Base-by-base conservation (phyloP, 257 asterid genomes). In the Misopates orontium region DNA sequence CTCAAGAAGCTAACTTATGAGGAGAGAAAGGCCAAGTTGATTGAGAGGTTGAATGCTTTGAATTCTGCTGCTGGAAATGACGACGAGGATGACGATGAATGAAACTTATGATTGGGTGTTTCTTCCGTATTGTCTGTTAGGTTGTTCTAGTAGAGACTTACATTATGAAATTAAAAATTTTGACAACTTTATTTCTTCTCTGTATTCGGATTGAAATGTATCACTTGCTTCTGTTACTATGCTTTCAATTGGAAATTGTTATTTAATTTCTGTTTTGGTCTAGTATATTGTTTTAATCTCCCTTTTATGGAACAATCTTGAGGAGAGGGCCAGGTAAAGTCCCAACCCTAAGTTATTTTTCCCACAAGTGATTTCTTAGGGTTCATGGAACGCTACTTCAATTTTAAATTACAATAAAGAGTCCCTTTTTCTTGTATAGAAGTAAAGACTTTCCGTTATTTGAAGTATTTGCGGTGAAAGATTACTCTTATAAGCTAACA, bases 1-100 rank as follows among this genome's bases (percentile, higher is more conserved):
- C 80, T 82, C 8, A 82, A 82, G 81, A 82, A 76, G 79, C 66
- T 79, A 11, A 82, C 87, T 10, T 82, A 82, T 11, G 87, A 82
- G 64, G 81, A 82, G 67, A 76, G 87, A 81, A 82, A 79, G 79
- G 57, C 66, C 17, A 82, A 74, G 59, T 68, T 82, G 67, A 79
- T 82, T 0, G 80, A 82, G 77, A 74, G 87, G 69, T 68, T 82
- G 40, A 82, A 82, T 66, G 84, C 82, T 69, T 77, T 79, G 53
- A 82, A 82, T 72, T 61, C 84, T 45, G 84, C 82, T 47, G 84
- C 82, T 45, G 77, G 71, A 12, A 58, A 17, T 1, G 71, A 69
- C 4, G 86, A 81, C 3, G 83, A 78, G 11, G 78, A 73, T 4
- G 83, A 81, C 23, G 80, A 81, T 9, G 86, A 81, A 68, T 81